phyloP scores from a whole-genome alignment of 179 eudicot genomes.

The Silene coronaria region DNA sequence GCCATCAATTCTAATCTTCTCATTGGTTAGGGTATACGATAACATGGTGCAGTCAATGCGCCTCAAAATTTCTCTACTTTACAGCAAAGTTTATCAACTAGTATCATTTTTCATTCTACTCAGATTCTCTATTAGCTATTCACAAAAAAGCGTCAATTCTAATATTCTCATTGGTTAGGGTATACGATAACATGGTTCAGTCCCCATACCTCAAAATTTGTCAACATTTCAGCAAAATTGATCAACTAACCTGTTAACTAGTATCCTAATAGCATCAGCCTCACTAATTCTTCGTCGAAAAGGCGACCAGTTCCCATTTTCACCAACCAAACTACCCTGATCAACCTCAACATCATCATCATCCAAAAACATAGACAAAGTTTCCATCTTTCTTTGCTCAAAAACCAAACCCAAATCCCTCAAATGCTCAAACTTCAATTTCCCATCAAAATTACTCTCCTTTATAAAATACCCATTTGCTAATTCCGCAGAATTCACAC shows the following conservation, averaged over 20 bases:
- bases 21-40: too few relatives aligned
- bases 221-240: background rate
- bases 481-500: slow-evolving; percentile 40
- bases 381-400: slow-evolving; percentile 46
- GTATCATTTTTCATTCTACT: too few relatives aligned
- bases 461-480: slow-evolving; percentile 35
- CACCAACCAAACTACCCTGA: slow-evolving; percentile 37
- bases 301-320: slow-evolving; percentile 19
- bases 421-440: slow-evolving; percentile 53
- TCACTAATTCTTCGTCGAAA: slow-evolving; percentile 37
- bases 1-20: too few relatives aligned
- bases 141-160: background rate
- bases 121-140: too few relatives aligned
- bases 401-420: slow-evolving; percentile 63
- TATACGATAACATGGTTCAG: too few relatives aligned
- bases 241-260: slow-evolving; percentile 58
- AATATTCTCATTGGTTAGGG: too few relatives aligned
- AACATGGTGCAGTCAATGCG: too few relatives aligned
- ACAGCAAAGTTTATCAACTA: too few relatives aligned
- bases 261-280: slow-evolving; percentile 48
- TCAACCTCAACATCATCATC: slow-evolving; percentile 63
- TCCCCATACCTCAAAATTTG: too few relatives aligned
- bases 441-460: slow-evolving; percentile 26
- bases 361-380: slow-evolving; percentile 56
- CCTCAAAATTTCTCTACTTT: too few relatives aligned